Conservation (phyloP, 2,329 filamentous ascomycete genomes). For the Proliferodiscus dingleyae region DNA sequence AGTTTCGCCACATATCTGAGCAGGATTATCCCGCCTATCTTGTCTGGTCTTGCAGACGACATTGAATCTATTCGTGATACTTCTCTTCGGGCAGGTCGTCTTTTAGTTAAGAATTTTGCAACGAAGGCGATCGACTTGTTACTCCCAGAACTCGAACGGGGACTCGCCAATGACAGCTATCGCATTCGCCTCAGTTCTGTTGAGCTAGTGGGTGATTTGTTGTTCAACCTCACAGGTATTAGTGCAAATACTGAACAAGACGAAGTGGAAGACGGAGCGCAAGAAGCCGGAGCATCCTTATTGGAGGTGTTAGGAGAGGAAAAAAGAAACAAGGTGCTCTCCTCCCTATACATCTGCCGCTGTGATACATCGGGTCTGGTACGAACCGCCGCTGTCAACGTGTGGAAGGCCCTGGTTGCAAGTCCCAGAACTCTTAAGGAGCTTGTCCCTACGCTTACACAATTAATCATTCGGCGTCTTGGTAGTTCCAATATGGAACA, state of each 20-base stretch:
- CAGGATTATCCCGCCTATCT: slow-evolving; percentile 91
- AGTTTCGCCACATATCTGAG: slow-evolving; percentile 94
- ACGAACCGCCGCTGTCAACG: slow-evolving; percentile 79
- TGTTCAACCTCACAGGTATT: slow-evolving; percentile 97
- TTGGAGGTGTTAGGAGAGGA: slow-evolving; percentile 93
- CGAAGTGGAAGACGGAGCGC: slow-evolving; percentile 71
- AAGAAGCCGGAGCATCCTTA: slow-evolving; percentile 87
- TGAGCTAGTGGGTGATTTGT: slow-evolving; percentile 89
- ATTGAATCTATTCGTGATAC: slow-evolving; percentile 95
- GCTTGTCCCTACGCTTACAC: slow-evolving; percentile 87
- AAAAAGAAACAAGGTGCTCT: slow-evolving; percentile 93
- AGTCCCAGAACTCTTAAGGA: slow-evolving; percentile 91
- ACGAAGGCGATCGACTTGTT: slow-evolving; percentile 90
- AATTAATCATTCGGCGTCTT: slow-evolving; percentile 88
- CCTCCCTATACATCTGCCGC: slow-evolving; percentile 94
- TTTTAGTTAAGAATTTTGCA: slow-evolving; percentile 98
- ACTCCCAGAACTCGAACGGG: slow-evolving; percentile 89
- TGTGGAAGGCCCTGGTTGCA: slow-evolving; percentile 96
- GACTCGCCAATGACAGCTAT: slow-evolving; percentile 94
- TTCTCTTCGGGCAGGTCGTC: slow-evolving; percentile 84
- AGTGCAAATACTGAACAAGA: slow-evolving; percentile 75
- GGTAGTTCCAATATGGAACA: slow-evolving; percentile 98
- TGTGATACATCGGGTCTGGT: slow-evolving; percentile 94
- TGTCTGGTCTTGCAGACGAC: slow-evolving; percentile 91
- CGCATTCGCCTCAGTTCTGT: slow-evolving; percentile 97